A percentile compares a stretch with the other conserved stretches of the same genome.
Conservation (phyloP, 139 green algal species). For the Chlamydomonas eustigma region DNA sequence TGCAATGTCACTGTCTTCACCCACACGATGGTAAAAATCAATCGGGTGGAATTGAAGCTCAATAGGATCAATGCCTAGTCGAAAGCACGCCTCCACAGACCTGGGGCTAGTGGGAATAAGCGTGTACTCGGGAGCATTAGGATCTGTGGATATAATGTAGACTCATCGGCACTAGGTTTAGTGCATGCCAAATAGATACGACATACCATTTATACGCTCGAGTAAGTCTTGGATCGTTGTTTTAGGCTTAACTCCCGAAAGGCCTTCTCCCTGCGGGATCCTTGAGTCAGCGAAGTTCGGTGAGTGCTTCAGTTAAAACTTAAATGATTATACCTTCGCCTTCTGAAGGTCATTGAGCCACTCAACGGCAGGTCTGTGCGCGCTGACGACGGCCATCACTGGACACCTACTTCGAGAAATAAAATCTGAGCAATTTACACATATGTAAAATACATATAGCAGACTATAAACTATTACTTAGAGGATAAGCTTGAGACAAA, state of each 20-base stretch:
- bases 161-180: not conserved
- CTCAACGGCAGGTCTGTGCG: conserved; percentile 32
- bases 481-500: too few relatives aligned
- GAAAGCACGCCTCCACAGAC: conserved; percentile 77
- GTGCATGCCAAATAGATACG: not conserved
- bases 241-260: conserved; percentile 44
- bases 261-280: conserved; percentile 42
- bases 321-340: conserved; percentile 48
- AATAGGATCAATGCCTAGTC: conserved; percentile 75
- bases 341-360: conserved; percentile 48
- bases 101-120: conserved; percentile 69
- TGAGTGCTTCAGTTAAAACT: not conserved
- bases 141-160: conserved; percentile 35
- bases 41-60: conserved; percentile 63
- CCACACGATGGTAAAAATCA: conserved; percentile 42
- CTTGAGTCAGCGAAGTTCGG: not conserved
- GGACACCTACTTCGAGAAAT: not conserved
- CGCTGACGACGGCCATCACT: conserved; percentile 1
- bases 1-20: conserved; percentile 14
- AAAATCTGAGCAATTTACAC: not conserved
- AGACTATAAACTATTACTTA: too few relatives aligned
- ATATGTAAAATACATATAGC: too few relatives aligned
- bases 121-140: conserved; percentile 24
- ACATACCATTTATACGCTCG: conserved; percentile 57
- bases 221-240: conserved; percentile 66